phyloP scores from a whole-genome alignment of 2,329 filamentous ascomycete species.

The Hymenoscyphus repandus region DNA sequence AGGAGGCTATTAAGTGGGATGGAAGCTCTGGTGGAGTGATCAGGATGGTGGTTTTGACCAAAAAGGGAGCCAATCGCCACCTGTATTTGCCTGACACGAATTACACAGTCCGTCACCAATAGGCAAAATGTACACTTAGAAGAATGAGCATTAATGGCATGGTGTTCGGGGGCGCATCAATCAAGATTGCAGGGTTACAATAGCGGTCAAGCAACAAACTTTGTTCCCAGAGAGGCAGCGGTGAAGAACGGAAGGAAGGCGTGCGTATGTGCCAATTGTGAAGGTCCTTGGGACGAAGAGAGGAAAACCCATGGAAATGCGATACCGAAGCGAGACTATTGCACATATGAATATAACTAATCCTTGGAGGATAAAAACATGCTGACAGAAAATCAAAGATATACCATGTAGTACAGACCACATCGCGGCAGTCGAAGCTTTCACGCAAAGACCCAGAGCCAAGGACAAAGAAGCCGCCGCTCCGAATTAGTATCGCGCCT shows the following conservation, averaged over 20 bases:
- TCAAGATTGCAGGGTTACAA: slow-evolving; percentile 9
- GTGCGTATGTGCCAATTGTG: not conserved
- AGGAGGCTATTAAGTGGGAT: slow-evolving; percentile 99
- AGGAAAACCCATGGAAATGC: too few relatives aligned
- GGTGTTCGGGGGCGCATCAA: slow-evolving; percentile 17
- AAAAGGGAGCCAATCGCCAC: slow-evolving; percentile 84
- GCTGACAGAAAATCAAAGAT: too few relatives aligned
- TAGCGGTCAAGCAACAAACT: slow-evolving; percentile 13
- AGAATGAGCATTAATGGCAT: slow-evolving; percentile 27
- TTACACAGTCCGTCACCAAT: slow-evolving; percentile 50
- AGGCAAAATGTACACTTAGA: slow-evolving; percentile 46
- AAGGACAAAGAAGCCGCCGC: too few relatives aligned
- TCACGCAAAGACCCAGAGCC: too few relatives aligned
- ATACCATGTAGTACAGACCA: too few relatives aligned
- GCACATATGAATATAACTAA: too few relatives aligned
- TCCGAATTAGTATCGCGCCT: slow-evolving; percentile 6
- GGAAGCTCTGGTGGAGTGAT: slow-evolving; percentile 98
- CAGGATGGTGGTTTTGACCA: slow-evolving; percentile 92
- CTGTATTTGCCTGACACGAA: slow-evolving; percentile 90
- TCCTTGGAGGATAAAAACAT: too few relatives aligned
- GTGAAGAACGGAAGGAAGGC: slow-evolving; percentile 16
- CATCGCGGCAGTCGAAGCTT: too few relatives aligned
- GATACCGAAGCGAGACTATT: too few relatives aligned
- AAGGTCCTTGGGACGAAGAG: too few relatives aligned
- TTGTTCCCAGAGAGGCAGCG: slow-evolving; percentile 6